Conservation (phyloP, 2,329 filamentous ascomycete species). For the Alternaria arbusti region DNA sequence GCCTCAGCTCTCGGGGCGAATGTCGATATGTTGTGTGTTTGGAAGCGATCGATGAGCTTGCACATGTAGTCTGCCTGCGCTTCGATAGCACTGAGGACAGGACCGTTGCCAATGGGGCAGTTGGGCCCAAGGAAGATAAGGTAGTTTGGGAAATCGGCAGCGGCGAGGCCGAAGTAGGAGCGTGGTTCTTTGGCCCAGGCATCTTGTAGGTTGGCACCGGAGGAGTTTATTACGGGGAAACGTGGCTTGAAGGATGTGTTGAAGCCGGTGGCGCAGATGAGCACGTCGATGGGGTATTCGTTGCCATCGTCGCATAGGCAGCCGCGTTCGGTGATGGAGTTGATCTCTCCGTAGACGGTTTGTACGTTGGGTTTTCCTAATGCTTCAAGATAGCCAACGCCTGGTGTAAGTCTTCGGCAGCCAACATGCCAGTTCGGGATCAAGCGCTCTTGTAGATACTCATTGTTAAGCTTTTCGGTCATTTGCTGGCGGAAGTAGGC, state of each 20-base stretch:
- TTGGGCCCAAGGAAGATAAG: constrained; percentile 52
- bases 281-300: constrained; percentile 45
- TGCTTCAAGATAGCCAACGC: constrained; percentile 53
- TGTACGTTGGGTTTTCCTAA: constrained; percentile 52
- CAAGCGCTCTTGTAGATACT: constrained; percentile 41
- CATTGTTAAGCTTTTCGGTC: constrained; percentile 50
- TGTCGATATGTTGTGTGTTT: constrained; percentile 56
- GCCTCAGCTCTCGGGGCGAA: constrained; percentile 54
- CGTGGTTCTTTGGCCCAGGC: constrained; percentile 51
- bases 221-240: constrained; percentile 53
- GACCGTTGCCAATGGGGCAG: constrained; percentile 52
- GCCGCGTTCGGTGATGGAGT: constrained; percentile 40
- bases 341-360: constrained; percentile 50
- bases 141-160: constrained; percentile 57
- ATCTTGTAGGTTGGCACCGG: constrained; percentile 52
- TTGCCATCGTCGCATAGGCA: constrained; percentile 49
- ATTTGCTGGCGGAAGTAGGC: constrained; percentile 54
- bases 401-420: constrained; percentile 54
- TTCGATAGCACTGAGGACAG: constrained; percentile 54
- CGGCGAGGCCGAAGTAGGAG: constrained; percentile 56
- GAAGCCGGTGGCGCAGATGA: constrained; percentile 48
- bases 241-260: constrained; percentile 52
- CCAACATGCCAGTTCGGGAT: constrained; percentile 45
- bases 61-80: constrained; percentile 59
- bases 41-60: constrained; percentile 58